Percentiles rank a stretch among this genome's conserved stretches.
These are phyloP conservation scores for Cardamine resedifolia DNA, from an alignment of 345 rosid species.

Conservation along the genomic window DNA sequence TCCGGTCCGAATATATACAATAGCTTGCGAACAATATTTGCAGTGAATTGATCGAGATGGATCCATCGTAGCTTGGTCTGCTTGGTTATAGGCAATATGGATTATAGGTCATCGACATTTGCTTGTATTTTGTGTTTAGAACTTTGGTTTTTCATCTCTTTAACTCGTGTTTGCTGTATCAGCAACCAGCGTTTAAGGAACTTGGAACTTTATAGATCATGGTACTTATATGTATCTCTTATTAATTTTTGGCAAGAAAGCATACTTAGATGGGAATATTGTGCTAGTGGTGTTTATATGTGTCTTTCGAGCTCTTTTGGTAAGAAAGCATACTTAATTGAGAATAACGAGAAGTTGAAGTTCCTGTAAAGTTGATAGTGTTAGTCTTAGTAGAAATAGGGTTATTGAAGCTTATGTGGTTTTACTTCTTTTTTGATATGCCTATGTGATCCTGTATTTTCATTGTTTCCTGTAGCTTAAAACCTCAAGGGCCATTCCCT, in stretches of 20 bases:
- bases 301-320: background rate
- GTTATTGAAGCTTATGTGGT: background rate
- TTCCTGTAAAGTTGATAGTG: background rate
- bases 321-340: background rate
- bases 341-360: background rate
- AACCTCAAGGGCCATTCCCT: constrained; percentile 59
- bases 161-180: background rate
- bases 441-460: constrained; percentile 10
- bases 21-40: background rate
- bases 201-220: no score
- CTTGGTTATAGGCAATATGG: no score
- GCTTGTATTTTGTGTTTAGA: background rate
- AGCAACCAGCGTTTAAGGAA: background rate
- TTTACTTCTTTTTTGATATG: background rate
- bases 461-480: constrained; percentile 55
- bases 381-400: background rate
- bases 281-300: background rate
- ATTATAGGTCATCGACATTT: background rate
- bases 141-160: background rate
- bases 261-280: background rate
- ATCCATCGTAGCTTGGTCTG: background rate
- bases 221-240: background rate
- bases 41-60: background rate
- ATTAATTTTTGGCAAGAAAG: background rate
- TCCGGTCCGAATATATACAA: background rate